Base-by-base conservation (phyloP, 768 basidiomycete species). In the Pleurotus platypus region DNA sequence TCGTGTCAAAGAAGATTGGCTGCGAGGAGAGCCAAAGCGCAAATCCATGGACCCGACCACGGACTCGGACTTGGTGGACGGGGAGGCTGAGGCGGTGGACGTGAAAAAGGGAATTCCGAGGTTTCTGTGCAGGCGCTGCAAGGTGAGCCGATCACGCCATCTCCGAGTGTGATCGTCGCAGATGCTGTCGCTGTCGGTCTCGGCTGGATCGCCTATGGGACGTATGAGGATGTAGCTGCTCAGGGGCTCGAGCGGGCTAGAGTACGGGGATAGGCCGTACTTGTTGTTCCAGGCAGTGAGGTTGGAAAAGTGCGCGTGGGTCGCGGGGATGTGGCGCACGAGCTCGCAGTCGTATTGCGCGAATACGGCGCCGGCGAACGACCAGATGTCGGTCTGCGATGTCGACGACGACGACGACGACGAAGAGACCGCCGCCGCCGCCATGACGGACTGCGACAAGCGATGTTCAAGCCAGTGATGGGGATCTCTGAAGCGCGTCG, bases 391-490 rank as follows among this genome's bases (percentile, higher is more conserved):
- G 42, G 49, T 39, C 9, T 63, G 58, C 9, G 66, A 55, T 55
- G 57, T 45, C 35, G 61, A 59, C 43, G 64, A 57, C 45, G 57
- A 60, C 4, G 48, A 37, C 4, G 48, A 37, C 5, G 56, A 56
- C 18, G 18, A 18, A 18, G 18, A 18, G 18, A 18, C 61, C 59
- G 45, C 68, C 63, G 30, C 30, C 30, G 30, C 30, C 30, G 30
- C 30, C 30, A 11, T 35, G 66, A 66, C 53, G 61, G 67, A 66
- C 61, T 68, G 57, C 18, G 80, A 78, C 39, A 81, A 74, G 60
- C 81, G 74, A 13, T 62, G 59, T 62, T 80, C 76, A 27, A 84
- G 74, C 72, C 78, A 80, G 45, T 76, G 73, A 45, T 71, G 68
- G 38, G 77, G 69, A 62, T 78, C 72, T 59, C 68, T 61, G 67